These are phyloP conservation scores for Heterobasidion occidentale DNA, from an alignment of 1,284 basidiomycete genomes.

Conservation along the genomic window DNA sequence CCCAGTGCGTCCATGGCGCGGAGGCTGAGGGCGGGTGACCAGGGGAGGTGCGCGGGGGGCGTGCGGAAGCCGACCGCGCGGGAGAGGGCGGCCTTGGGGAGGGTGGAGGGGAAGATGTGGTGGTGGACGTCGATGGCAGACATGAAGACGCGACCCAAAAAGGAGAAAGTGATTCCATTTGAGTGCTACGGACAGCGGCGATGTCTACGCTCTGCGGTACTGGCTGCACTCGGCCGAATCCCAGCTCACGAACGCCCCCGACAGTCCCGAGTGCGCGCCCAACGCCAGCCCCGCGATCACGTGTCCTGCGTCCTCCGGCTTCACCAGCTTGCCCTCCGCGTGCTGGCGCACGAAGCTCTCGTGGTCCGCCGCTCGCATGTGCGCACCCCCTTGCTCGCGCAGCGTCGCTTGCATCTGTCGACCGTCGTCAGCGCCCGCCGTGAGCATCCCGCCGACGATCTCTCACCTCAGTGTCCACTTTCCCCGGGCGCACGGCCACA, in stretches of 20 bases:
- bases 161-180: no score
- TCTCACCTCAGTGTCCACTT: conserved; percentile 68
- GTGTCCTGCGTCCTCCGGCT: conserved; percentile 64
- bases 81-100: conserved; percentile 25
- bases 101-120: conserved; percentile 51
- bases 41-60: conserved; percentile 55
- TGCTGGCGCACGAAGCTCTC: conserved; percentile 55
- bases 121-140: conserved; percentile 61
- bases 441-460: conserved; percentile 5
- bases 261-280: conserved; percentile 46
- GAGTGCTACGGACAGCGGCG: no score
- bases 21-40: conserved; percentile 50
- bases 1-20: conserved; percentile 48
- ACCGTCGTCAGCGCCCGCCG: not conserved
- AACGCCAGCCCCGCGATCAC: conserved; percentile 68
- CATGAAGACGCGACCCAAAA: conserved; percentile 4
- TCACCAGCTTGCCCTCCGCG: conserved; percentile 56
- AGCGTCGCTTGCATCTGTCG: conserved; percentile 63
- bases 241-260: conserved; percentile 74
- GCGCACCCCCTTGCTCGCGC: conserved; percentile 34
- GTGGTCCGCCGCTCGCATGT: conserved; percentile 48
- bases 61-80: conserved; percentile 47
- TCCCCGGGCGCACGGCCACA: conserved; percentile 78
- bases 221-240: conserved; percentile 52
- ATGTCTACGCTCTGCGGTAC: conserved; percentile 24